Conservation (phyloP, 2,329 filamentous ascomycete genomes). For the Aspergillus neoniger region DNA sequence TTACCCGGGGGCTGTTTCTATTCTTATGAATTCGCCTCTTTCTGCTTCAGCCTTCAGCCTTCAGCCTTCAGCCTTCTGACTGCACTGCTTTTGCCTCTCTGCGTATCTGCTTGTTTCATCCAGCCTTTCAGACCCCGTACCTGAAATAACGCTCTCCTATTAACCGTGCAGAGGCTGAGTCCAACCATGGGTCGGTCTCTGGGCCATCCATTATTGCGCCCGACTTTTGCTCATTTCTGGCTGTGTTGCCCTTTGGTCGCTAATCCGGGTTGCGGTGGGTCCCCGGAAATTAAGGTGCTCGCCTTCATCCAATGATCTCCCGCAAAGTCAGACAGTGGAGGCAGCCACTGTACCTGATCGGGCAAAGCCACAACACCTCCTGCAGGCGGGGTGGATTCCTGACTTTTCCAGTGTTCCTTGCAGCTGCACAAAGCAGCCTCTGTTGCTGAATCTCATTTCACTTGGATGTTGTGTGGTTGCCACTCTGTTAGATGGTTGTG, state of each 20-base stretch:
- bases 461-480: not conserved
- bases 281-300: conserved; percentile 8
- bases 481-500: not conserved
- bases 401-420: conserved; percentile 8
- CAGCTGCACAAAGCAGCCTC: not conserved
- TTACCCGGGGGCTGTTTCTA: not conserved
- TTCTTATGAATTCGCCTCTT: not conserved
- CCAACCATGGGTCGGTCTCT: not conserved
- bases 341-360: not conserved
- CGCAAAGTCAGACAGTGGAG: not conserved
- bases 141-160: conserved; percentile 1
- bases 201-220: not conserved
- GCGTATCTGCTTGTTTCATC: not conserved
- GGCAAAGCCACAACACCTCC: not conserved
- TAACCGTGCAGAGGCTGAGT: not conserved
- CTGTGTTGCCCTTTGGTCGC: not conserved
- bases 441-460: too few relatives aligned
- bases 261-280: not conserved
- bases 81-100: too few relatives aligned
- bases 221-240: not conserved
- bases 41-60: not conserved
- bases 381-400: not conserved
- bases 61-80: too few relatives aligned
- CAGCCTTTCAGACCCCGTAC: not conserved
- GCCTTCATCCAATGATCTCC: not conserved